A percentile compares a stretch with the other conserved stretches of the same genome.
Conservation (phyloP, 257 asterid genomes). For the Forsythia suspensa region DNA sequence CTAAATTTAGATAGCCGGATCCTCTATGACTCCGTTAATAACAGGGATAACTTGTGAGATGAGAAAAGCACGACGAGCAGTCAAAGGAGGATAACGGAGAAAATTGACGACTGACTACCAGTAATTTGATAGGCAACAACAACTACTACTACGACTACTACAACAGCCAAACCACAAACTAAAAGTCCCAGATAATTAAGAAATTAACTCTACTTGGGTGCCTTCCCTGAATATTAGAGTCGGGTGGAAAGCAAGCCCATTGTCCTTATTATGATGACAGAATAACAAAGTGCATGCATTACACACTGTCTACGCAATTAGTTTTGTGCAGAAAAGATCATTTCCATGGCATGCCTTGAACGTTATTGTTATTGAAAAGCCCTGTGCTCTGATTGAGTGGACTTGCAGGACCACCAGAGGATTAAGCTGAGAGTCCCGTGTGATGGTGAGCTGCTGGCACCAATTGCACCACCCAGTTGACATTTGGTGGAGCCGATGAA, state of each 20-base stretch:
- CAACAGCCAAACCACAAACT: constrained; percentile 13
- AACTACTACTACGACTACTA: constrained; percentile 5
- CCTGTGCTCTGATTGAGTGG: constrained; percentile 48
- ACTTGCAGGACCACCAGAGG: constrained; percentile 58
- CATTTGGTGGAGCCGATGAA: constrained; percentile 33
- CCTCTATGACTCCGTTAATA: background rate
- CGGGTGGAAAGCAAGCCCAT: background rate
- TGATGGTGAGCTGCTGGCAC: constrained; percentile 54
- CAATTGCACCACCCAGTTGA: constrained; percentile 34
- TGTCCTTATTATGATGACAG: constrained; percentile 18
- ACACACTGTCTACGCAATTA: background rate
- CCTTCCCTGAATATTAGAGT: constrained; percentile 18
- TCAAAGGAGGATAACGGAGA: background rate
- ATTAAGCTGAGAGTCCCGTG: constrained; percentile 45
- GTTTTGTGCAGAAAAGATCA: constrained; percentile 12
- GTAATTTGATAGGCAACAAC: background rate
- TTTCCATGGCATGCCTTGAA: constrained; percentile 49
- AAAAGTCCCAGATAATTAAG: background rate
- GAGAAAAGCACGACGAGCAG: background rate
- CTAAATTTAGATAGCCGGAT: background rate
- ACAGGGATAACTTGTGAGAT: background rate
- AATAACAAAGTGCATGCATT: constrained; percentile 15
- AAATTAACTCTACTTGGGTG: constrained; percentile 21
- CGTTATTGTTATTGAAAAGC: constrained; percentile 33
- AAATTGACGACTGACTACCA: background rate